A percentile compares a stretch with the other conserved stretches of the same genome.
Evolutionary conservation across 768 basidiomycete species (phyloP).

Genomic region (Rhizopogon rudus): DNA sequence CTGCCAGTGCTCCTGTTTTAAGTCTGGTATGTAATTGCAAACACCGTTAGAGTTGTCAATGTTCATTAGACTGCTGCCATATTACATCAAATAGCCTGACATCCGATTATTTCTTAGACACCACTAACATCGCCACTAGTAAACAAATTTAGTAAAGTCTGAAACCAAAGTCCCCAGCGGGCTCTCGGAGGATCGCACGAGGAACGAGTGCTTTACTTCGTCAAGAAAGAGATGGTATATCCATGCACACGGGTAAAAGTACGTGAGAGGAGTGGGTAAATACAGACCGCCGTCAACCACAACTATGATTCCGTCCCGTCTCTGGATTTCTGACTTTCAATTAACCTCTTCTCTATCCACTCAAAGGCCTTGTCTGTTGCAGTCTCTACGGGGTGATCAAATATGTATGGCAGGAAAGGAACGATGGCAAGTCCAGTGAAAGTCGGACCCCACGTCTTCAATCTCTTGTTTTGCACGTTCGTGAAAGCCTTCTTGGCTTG

Average conservation of each 20-base stretch:
- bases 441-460: conserved; percentile 75
- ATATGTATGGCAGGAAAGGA: conserved; percentile 70
- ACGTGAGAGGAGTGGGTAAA: not conserved
- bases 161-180: no score
- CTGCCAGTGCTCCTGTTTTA: not conserved
- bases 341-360: conserved; percentile 57
- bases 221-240: not conserved
- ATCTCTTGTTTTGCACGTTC: conserved; percentile 48
- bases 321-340: conserved; percentile 32
- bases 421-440: conserved; percentile 68
- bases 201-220: not conserved
- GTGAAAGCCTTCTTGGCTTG: conserved; percentile 66
- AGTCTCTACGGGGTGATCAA: conserved; percentile 75
- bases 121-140: no score
- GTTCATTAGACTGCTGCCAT: no score
- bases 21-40: no score
- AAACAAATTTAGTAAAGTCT: no score
- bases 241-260: not conserved
- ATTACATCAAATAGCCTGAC: no score
- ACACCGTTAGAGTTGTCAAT: no score
- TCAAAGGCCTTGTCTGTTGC: conserved; percentile 64
- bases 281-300: not conserved
- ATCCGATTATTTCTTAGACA: no score
- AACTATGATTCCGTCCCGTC: conserved; percentile 28
- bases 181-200: no score